Evolutionary conservation across 495 filamentous ascomycete species (phyloP).

Genomic region (Aspergillus wentii): DNA sequence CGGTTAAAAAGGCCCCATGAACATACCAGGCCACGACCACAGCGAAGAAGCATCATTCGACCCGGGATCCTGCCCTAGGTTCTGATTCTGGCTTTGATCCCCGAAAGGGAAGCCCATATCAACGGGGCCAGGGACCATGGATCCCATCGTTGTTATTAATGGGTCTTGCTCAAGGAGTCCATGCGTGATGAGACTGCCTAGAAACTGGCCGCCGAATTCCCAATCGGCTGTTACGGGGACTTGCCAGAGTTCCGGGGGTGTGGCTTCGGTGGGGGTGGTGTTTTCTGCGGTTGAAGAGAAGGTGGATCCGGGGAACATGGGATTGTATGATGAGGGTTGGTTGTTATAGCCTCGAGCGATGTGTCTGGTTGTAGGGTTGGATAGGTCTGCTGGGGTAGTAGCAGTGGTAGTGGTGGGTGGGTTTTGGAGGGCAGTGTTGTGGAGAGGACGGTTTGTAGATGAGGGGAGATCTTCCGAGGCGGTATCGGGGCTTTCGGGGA

Average conservation of each 20-base stretch:
- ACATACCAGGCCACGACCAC: too few relatives aligned
- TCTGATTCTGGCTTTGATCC: too few relatives aligned
- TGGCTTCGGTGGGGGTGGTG: conserved; percentile 13
- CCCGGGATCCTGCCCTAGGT: too few relatives aligned
- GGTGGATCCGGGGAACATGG: background rate
- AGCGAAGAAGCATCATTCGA: too few relatives aligned
- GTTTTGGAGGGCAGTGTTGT: conserved; percentile 1
- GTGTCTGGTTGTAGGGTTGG: too few relatives aligned
- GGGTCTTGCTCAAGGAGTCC: conserved; percentile 1
- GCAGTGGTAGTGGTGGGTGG: background rate
- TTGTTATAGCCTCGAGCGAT: too few relatives aligned
- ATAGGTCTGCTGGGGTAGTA: too few relatives aligned
- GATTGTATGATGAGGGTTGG: too few relatives aligned
- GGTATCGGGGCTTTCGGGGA: conserved; percentile 23
- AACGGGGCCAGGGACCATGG: too few relatives aligned
- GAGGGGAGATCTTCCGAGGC: background rate
- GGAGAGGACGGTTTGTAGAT: background rate
- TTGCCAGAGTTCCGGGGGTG: conserved; percentile 33
- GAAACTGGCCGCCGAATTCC: conserved; percentile 28
- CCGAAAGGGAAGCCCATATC: too few relatives aligned
- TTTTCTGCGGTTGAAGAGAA: conserved; percentile 8
- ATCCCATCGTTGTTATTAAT: too few relatives aligned
- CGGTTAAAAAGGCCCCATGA: too few relatives aligned
- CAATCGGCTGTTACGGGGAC: conserved; percentile 34
- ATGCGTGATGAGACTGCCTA: conserved; percentile 25